A percentile compares a stretch with the other conserved stretches of the same genome.
These are phyloP conservation scores for Exserohilum rostratum DNA, from an alignment of 2,329 filamentous ascomycete species.

Conservation along the genomic window DNA sequence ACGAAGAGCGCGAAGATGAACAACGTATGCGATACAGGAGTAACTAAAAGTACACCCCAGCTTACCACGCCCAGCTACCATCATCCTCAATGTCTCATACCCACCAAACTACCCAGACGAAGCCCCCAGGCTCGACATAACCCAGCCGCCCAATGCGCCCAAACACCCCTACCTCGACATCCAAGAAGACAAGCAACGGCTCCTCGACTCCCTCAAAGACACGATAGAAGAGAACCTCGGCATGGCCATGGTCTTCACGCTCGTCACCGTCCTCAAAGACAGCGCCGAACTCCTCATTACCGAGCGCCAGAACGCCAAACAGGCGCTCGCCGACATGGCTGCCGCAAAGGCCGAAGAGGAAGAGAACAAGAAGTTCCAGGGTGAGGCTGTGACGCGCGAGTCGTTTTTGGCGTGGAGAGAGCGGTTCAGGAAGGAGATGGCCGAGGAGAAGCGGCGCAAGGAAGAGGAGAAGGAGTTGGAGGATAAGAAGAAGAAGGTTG, in stretches of 20 bases:
- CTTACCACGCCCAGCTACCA: slow-evolving; percentile 56
- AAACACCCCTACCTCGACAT: slow-evolving; percentile 78
- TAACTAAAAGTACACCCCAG: neutral
- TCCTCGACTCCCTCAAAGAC: slow-evolving; percentile 73
- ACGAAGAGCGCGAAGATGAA: slow-evolving; percentile 63
- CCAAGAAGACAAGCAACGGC: slow-evolving; percentile 74
- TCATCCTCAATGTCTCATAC: slow-evolving; percentile 86
- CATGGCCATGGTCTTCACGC: slow-evolving; percentile 96
- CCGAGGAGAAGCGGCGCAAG: slow-evolving; percentile 66
- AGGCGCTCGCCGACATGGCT: slow-evolving; percentile 60
- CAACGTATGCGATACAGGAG: slow-evolving; percentile 52
- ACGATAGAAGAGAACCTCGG: slow-evolving; percentile 91
- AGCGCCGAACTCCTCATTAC: slow-evolving; percentile 83
- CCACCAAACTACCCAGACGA: slow-evolving; percentile 90
- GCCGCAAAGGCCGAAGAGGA: slow-evolving; percentile 76
- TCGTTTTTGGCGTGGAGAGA: slow-evolving; percentile 84
- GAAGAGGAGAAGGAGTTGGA: slow-evolving; percentile 76
- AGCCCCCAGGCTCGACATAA: slow-evolving; percentile 80
- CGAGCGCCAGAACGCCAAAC: slow-evolving; percentile 70
- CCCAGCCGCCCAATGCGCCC: slow-evolving; percentile 71
- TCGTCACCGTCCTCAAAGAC: slow-evolving; percentile 88
- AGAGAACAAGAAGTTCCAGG: slow-evolving; percentile 97
- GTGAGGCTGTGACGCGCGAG: slow-evolving; percentile 84
- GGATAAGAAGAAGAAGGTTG: slow-evolving; percentile 55
- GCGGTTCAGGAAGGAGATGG: slow-evolving; percentile 78